Conservation (phyloP, 2,329 filamentous ascomycete species). For the Penicillium italicum region DNA sequence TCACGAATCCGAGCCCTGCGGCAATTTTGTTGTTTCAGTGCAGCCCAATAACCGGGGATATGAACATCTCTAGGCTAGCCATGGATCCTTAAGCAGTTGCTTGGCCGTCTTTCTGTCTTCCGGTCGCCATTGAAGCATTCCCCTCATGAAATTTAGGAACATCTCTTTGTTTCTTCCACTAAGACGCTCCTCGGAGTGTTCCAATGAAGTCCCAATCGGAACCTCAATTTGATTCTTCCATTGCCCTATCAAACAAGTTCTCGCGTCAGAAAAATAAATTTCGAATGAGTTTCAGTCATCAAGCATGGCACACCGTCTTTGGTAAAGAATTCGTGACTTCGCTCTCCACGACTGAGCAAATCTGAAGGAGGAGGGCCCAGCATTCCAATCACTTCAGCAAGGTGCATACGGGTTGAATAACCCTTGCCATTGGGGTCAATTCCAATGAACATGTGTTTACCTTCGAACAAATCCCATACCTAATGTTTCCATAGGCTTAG, state of each 20-base stretch:
- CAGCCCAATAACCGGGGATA: neutral
- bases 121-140: conserved; percentile 17
- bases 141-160: conserved; percentile 12
- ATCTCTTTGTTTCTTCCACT: conserved; percentile 12
- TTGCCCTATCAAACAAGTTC: conserved; percentile 2
- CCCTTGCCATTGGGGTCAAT: conserved; percentile 37
- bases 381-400: conserved; percentile 46
- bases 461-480: conserved; percentile 51
- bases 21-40: neutral
- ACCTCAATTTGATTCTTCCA: conserved; percentile 10
- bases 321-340: conserved; percentile 41
- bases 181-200: conserved; percentile 3
- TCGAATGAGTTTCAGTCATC: neutral
- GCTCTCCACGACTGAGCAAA: conserved; percentile 33
- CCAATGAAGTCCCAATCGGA: neutral
- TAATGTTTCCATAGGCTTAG: conserved; percentile 16
- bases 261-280: neutral
- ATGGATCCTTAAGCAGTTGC: conserved; percentile 14
- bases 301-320: conserved; percentile 31
- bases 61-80: neutral
- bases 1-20: neutral
- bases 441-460: conserved; percentile 23
- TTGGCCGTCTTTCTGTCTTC: conserved; percentile 17
- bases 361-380: conserved; percentile 43
- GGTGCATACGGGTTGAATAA: conserved; percentile 40